Percentiles rank a stretch among this genome's conserved stretches.
Evolutionary conservation across 345 rosid genomes (phyloP).

Genomic region (Salix caprea): DNA sequence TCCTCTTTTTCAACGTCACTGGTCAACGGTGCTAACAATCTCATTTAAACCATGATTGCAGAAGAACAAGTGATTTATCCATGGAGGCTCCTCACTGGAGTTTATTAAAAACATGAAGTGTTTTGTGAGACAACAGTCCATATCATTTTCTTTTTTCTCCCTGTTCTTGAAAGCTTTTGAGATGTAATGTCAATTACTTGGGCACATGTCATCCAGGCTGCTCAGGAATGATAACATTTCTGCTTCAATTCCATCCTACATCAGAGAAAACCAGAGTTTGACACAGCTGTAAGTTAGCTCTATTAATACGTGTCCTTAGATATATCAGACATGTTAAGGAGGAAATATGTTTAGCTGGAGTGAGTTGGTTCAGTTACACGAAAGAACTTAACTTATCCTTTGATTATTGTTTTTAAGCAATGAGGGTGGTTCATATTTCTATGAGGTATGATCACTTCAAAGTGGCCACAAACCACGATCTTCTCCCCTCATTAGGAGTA

Average conservation of each 20-base stretch:
- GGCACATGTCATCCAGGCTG: slow-evolving; percentile 26
- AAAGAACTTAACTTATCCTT: too few species aligned
- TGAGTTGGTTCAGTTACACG: background rate
- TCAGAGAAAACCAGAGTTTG: slow-evolving; percentile 48
- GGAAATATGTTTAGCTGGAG: background rate
- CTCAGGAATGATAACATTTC: slow-evolving; percentile 51
- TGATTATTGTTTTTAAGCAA: too few species aligned
- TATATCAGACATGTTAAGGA: background rate
- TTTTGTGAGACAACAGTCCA: slow-evolving; percentile 37
- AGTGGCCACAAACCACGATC: background rate
- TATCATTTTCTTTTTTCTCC: background rate
- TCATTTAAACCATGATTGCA: too few species aligned
- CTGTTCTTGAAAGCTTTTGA: background rate
- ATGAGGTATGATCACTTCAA: background rate
- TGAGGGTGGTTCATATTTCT: background rate
- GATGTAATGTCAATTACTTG: background rate
- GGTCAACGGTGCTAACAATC: too few species aligned
- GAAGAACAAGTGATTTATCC: too few species aligned
- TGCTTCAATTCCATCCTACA: slow-evolving; percentile 51
- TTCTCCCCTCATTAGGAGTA: background rate
- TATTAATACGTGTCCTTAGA: background rate
- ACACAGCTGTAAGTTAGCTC: slow-evolving; percentile 47
- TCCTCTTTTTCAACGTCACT: too few species aligned
- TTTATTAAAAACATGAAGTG: slow-evolving; percentile 46
- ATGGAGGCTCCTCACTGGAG: slow-evolving; percentile 23